Evolutionary conservation across 1,284 basidiomycete genomes (phyloP).

Genomic region (Puccinia polysora): DNA sequence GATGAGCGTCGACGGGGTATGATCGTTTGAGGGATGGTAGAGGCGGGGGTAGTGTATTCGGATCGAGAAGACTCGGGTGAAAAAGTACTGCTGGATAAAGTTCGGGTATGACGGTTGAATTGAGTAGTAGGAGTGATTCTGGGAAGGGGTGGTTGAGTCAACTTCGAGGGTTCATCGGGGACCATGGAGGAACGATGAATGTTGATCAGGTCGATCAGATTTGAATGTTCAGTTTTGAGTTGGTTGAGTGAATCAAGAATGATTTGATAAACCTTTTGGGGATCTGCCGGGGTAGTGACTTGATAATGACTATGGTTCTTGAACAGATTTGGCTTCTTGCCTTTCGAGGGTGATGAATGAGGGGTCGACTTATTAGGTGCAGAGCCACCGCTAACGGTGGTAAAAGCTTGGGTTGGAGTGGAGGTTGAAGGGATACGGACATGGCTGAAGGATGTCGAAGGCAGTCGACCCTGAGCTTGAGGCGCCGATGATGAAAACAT

Average conservation of each 20-base stretch:
- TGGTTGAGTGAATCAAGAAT: conserved; percentile 19
- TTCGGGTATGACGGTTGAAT: not conserved
- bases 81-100: not conserved
- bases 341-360: conserved; percentile 3
- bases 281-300: conserved; percentile 1
- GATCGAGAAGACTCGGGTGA: not conserved
- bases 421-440: not conserved
- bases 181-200: conserved; percentile 31
- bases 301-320: conserved; percentile 19
- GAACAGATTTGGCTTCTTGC: conserved; percentile 34
- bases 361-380: too few species aligned
- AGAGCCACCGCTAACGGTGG: too few species aligned
- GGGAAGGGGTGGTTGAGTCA: conserved; percentile 4
- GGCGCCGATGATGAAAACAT: not conserved
- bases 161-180: conserved; percentile 7
- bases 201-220: conserved; percentile 39
- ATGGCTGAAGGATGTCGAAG: not conserved
- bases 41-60: conserved; percentile 1
- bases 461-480: conserved; percentile 1
- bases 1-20: conserved; percentile 1
- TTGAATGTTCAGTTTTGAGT: conserved; percentile 28
- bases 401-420: conserved; percentile 7
- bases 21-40: not conserved
- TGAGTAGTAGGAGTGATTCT: not conserved
- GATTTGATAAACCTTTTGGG: conserved; percentile 26